Conservation (phyloP, 768 basidiomycete species). For the Tylopilus balloui region DNA sequence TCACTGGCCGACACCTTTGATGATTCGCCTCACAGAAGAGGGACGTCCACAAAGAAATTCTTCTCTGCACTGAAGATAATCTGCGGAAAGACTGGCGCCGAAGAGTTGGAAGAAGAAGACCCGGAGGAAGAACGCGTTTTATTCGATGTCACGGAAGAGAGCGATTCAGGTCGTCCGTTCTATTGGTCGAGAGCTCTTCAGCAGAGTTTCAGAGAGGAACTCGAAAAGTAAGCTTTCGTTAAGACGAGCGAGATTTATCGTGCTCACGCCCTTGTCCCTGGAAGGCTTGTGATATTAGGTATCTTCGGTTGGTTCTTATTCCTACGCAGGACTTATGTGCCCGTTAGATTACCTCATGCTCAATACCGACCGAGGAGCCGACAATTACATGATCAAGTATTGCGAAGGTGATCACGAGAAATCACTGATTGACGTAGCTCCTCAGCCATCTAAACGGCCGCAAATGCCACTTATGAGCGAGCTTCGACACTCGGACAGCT, state of each 20-base stretch:
- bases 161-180: constrained; percentile 57
- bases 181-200: constrained; percentile 81
- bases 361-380: constrained; percentile 82
- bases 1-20: constrained; percentile 83
- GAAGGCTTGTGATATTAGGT: constrained; percentile 82
- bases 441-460: constrained; percentile 58
- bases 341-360: constrained; percentile 81
- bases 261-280: constrained; percentile 8
- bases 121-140: constrained; percentile 70
- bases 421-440: constrained; percentile 72
- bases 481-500: constrained; percentile 46
- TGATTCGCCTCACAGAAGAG: constrained; percentile 74
- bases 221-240: constrained; percentile 65
- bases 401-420: constrained; percentile 81
- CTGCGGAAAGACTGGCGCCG: constrained; percentile 81
- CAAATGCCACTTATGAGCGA: constrained; percentile 76
- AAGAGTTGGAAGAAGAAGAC: constrained; percentile 69
- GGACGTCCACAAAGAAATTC: constrained; percentile 62
- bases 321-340: constrained; percentile 2
- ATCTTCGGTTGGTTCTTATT: neutral
- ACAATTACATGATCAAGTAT: constrained; percentile 92
- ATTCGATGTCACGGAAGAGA: constrained; percentile 61
- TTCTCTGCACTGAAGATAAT: constrained; percentile 66
- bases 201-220: constrained; percentile 77
- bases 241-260: neutral